Evolutionary conservation across 352 stramenopile species (phyloP), one percentile per base, ranked within the genome.

Genomic region (Phytophthora brassicae): DNA sequence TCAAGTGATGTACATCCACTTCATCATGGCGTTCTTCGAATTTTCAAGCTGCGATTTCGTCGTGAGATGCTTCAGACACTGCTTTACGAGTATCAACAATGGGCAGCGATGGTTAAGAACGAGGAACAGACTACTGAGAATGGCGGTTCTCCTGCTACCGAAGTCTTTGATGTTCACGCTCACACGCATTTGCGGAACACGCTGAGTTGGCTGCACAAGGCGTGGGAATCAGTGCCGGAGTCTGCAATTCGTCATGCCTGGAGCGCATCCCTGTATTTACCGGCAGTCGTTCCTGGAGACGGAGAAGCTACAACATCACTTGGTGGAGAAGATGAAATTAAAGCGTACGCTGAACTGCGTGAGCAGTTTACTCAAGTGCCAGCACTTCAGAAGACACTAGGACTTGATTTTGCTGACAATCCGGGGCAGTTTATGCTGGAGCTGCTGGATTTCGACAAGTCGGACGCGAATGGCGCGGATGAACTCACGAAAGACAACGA

Each of bases 1-100:
- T 65, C 61, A 3, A 50, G 35, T 1, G 70, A 79, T 16, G 52
- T 55, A 3, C 79, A 92, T n/a, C 81, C 83, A 0, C 55, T 92
- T n/a, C 72, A 82, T 26, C 78, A 90, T 26, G 81, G 78, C 8
- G 63, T 90, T 13, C 51, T 84, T 17, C 60, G 70, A 2, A 75
- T 71, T 6, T 87, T 90, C 55, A 90, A 90, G 64, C 58, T 80
- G 24, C 68, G 71, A 0, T 92, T 83, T 45, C 81, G 83, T 24
- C 71, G 68, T 26, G 68, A 84, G 19, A 84, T 92, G 79, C 50
- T 92, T 5, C 66, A 68, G 4, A 68, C 72, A 6, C 44, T 92
- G 45, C 19, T 81, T 49, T 23, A 75, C 53, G 66, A 81, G 43
- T 63, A 72, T 28, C 59, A 60, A 44, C 52, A 59, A 28, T 70